These are phyloP conservation scores for Plantago ovata DNA, from an alignment of 257 asterid species.

Conservation along the genomic window DNA sequence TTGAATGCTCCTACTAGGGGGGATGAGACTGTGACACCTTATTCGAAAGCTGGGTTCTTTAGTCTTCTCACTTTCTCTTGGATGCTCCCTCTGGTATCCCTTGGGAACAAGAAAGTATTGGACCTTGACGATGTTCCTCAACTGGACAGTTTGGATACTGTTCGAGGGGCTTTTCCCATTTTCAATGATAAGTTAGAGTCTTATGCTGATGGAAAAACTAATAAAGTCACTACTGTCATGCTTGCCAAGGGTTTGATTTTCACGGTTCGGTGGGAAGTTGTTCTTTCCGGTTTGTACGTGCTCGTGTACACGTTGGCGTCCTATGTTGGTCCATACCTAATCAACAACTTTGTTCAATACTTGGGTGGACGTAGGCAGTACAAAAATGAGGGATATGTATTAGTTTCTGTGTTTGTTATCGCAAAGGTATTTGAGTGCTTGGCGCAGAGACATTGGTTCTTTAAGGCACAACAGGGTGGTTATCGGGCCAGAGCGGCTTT, in stretches of 20 bases:
- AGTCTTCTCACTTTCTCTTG: constrained; percentile 73
- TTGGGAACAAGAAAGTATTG: constrained; percentile 57
- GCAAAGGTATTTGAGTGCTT: constrained; percentile 75
- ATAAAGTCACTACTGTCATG: constrained; percentile 55
- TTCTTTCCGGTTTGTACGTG: constrained; percentile 44
- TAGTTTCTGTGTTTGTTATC: constrained; percentile 49
- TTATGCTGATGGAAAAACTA: constrained; percentile 26
- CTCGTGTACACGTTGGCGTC: constrained; percentile 47
- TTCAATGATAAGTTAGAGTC: constrained; percentile 44
- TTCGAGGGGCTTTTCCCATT: constrained; percentile 53
- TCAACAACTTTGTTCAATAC: constrained; percentile 69
- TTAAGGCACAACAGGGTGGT: constrained; percentile 73
- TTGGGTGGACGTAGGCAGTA: constrained; percentile 50
- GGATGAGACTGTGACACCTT: constrained; percentile 79
- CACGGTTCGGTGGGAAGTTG: constrained; percentile 49
- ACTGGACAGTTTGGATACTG: constrained; percentile 48
- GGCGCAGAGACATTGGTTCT: constrained; percentile 70
- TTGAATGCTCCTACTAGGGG: constrained; percentile 42
- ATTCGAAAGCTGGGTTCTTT: constrained; percentile 47
- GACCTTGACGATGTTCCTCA: constrained; percentile 95
- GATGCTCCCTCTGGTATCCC: constrained; percentile 62
- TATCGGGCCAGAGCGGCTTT: constrained; percentile 74
- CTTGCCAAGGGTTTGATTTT: constrained; percentile 58
- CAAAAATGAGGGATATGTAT: constrained; percentile 48
- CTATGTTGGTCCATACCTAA: constrained; percentile 78